Evolutionary conservation across 148 eudicot species (phyloP), one percentile per base, ranked within the genome.

Genomic region (Oxyria digyna): DNA sequence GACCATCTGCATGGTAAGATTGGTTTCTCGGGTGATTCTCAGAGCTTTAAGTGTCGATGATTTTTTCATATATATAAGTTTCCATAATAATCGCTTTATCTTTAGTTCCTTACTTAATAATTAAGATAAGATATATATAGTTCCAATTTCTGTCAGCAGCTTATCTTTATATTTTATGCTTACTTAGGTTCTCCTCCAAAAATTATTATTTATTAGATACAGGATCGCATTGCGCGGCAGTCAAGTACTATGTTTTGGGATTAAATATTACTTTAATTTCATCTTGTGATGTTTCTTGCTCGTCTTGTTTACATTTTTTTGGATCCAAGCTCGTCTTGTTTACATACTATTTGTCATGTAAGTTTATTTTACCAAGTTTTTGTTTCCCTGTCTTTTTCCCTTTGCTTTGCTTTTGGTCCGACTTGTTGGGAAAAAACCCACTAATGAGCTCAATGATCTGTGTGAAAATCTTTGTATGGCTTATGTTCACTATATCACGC

Each of bases 1-100:
- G 88, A 85, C 76, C 88, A 85, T 82, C 76, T 85, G 62, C 83
- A 82, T 69, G 88, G 88, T 85, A 79, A 42, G 43, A 37, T 18
- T 29, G 69, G 59, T 23, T 52, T 52, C 29, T 52, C 12, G 3
- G 31, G 9, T 6, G 27, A 27, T 57, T 13, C 27, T 57, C 64
- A 57, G 20, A 26, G 65, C 65, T 59, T 6, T 29, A 23, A 27
- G 38, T 59, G 5, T 14, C 18, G 35, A 59, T 14, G 3, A 14
- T 59, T 59, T 31, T 29, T 15, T 29, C 15, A 7, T 26, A 59
- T 13, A 15, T 2, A 27, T 10, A 59, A 27, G 32, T 29, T 14
- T 59, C 7, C 37, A 13, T 59, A 29, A 15, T 29, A 29, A 15
- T 29, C 23, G 13, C 14, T 54, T 26, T 54, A 23, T 24, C 62